Evolutionary conservation across 495 filamentous ascomycete genomes (phyloP), one percentile per base, ranked within the genome.

Genomic region (Lichina pygmaea): DNA sequence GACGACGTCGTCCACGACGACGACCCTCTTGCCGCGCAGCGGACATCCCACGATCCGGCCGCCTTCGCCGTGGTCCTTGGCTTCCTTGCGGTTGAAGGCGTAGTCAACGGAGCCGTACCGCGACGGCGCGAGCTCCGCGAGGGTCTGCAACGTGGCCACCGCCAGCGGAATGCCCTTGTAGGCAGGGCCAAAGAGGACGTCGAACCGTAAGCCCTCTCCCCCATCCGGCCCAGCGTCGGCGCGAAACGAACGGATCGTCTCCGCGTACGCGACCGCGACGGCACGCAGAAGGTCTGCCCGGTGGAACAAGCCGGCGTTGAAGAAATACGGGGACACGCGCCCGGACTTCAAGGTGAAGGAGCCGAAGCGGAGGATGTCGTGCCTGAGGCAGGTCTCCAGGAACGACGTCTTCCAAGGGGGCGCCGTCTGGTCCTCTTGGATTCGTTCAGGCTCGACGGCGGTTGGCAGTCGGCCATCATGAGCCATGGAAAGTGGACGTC

Each of bases 291-390:
- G 70, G 48, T 72, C 62, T 30, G 73, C 78, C 17, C 70, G 72
- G 64, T 85, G 77, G 64, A 94, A 84, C 52, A 77, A 70, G 33
- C 82, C 83, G 13, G 85, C 81, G 60, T 89, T 91, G 76, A 95
- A 92, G 71, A 97, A 94, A 72, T 95, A 94, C n/a, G 89, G 86
- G 7, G 84, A 93, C 54, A 75, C 70, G 13, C 89, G 84, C 52
- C 78, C 77, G 46, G 86, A 93, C 61, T 97, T 97, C 50, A 97
- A 68, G 46, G 73, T 75, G 66, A 77, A 94, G 53, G 68, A 73
- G 57, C 89, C 86, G 63, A 97, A 93, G 39, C 76, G 77, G 47
- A 94, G 75, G 58, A 83, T 75, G 48, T 72, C 72, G 60, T 74
- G 75, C 36, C 63, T 58, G 54, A 89, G 68, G 57, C 81, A 71